Evolutionary conservation across 1,139 yeast species (phyloP).

Genomic region (Candida glucosophila): DNA sequence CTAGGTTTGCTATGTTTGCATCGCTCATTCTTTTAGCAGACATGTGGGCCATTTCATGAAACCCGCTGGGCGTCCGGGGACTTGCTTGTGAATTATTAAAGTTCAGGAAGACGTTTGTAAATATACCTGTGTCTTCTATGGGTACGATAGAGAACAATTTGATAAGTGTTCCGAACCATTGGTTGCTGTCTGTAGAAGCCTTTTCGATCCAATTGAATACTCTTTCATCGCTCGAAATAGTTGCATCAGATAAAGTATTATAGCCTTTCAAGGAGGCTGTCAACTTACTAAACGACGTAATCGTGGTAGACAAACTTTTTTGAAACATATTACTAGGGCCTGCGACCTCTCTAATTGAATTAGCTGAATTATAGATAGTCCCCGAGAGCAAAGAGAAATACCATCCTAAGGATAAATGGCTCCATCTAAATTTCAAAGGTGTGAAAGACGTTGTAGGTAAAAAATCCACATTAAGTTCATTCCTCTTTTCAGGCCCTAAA

Average conservation of each 20-base stretch:
- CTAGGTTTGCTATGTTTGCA: slow-evolving; percentile 24
- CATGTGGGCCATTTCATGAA: slow-evolving; percentile 44
- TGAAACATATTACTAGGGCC: slow-evolving; percentile 22
- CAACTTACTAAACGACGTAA: slow-evolving; percentile 37
- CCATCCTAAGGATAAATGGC: slow-evolving; percentile 65
- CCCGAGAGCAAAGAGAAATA: slow-evolving; percentile 64
- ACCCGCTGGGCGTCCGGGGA: slow-evolving; percentile 32
- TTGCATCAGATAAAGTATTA: slow-evolving; percentile 9
- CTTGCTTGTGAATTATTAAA: slow-evolving; percentile 12
- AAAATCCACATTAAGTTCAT: slow-evolving; percentile 23
- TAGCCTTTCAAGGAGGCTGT: slow-evolving; percentile 33
- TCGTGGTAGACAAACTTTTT: slow-evolving; percentile 30
- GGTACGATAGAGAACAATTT: slow-evolving; percentile 51
- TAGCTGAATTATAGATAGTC: slow-evolving; percentile 43
- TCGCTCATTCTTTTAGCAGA: slow-evolving; percentile 42
- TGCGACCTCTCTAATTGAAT: slow-evolving; percentile 13
- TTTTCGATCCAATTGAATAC: slow-evolving; percentile 18
- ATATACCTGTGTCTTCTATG: slow-evolving; percentile 29
- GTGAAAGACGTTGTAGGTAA: slow-evolving; percentile 34
- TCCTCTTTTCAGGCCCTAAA: slow-evolving; percentile 12
- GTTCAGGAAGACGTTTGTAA: too few species aligned
- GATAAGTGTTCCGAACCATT: slow-evolving; percentile 61
- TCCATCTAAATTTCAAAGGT: slow-evolving; percentile 53
- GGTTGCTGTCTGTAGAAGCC: slow-evolving; percentile 26
- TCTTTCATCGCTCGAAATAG: slow-evolving; percentile 1